Percentiles rank a stretch among this genome's conserved stretches.
Conservation (phyloP, 2,329 filamentous ascomycete genomes). For the Fusarium camptoceras region DNA sequence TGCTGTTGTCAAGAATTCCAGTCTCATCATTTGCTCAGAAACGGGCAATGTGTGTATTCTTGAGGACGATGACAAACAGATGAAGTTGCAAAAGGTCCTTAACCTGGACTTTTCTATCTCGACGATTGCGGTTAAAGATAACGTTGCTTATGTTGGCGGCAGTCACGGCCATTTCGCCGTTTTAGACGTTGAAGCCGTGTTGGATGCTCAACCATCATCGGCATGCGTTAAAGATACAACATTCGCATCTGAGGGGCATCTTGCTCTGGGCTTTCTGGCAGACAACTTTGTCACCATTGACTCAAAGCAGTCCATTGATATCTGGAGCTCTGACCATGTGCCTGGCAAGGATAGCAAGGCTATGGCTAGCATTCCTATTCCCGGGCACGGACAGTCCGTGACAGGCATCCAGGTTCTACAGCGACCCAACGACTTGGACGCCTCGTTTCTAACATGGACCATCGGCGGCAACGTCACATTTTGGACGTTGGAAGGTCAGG, state of each 20-base stretch:
- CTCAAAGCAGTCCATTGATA: conserved; percentile 77
- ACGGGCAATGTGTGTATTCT: conserved; percentile 89
- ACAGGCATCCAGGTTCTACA: conserved; percentile 78
- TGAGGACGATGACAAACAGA: conserved; percentile 78
- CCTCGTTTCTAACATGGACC: conserved; percentile 91
- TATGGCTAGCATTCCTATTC: conserved; percentile 65
- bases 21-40: conserved; percentile 87
- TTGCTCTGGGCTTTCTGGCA: conserved; percentile 76
- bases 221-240: conserved; percentile 55
- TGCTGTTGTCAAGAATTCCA: conserved; percentile 74
- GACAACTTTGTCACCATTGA: conserved; percentile 81
- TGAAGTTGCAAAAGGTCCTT: conserved; percentile 75
- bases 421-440: conserved; percentile 68
- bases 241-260: conserved; percentile 60
- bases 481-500: conserved; percentile 81
- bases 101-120: conserved; percentile 75
- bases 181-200: conserved; percentile 62
- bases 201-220: conserved; percentile 53
- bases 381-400: conserved; percentile 73
- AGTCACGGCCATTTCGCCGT: conserved; percentile 70
- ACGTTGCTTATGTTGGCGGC: conserved; percentile 75
- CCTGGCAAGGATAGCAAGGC: conserved; percentile 55
- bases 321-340: conserved; percentile 65
- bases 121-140: conserved; percentile 72
- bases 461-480: conserved; percentile 82